Conservation (phyloP, 2,329 filamentous ascomycete species). For the Phyllosticta citribraziliensis region DNA sequence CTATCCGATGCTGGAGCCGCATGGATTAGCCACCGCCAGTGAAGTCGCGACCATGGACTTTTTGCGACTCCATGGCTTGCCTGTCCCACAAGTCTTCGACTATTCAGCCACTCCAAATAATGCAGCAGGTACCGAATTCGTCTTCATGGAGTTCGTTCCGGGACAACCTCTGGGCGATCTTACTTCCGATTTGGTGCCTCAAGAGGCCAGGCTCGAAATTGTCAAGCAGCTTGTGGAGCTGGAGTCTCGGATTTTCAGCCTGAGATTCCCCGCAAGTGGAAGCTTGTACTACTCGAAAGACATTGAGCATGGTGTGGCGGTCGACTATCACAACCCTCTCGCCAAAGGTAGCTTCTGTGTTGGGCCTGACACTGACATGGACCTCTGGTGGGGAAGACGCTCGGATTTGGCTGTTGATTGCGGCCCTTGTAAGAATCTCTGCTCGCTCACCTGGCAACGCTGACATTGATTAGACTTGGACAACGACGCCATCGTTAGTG, state of each 20-base stretch:
- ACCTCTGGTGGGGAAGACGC: constrained; percentile 24
- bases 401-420: constrained; percentile 17
- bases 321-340: constrained; percentile 14
- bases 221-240: neutral
- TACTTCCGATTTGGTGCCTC: too few species aligned
- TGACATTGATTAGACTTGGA: too few species aligned
- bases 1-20: constrained; percentile 18
- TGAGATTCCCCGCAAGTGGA: neutral
- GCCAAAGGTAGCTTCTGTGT: constrained; percentile 17
- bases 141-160: constrained; percentile 28
- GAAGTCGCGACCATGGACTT: constrained; percentile 30
- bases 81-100: constrained; percentile 27
- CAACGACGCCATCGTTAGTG: too few species aligned
- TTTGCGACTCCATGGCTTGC: constrained; percentile 23
- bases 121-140: constrained; percentile 29
- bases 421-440: constrained; percentile 23
- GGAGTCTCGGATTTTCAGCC: neutral
- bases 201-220: neutral
- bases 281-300: neutral
- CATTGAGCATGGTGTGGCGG: constrained; percentile 19
- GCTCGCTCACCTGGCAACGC: neutral
- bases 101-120: constrained; percentile 28
- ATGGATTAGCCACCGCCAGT: constrained; percentile 23
- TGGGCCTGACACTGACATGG: constrained; percentile 21
- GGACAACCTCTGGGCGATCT: constrained; percentile 23